Evolutionary conservation across 2,329 filamentous ascomycete species (phyloP), one percentile per base, ranked within the genome.

Genomic region (Fusarium caatingaense): DNA sequence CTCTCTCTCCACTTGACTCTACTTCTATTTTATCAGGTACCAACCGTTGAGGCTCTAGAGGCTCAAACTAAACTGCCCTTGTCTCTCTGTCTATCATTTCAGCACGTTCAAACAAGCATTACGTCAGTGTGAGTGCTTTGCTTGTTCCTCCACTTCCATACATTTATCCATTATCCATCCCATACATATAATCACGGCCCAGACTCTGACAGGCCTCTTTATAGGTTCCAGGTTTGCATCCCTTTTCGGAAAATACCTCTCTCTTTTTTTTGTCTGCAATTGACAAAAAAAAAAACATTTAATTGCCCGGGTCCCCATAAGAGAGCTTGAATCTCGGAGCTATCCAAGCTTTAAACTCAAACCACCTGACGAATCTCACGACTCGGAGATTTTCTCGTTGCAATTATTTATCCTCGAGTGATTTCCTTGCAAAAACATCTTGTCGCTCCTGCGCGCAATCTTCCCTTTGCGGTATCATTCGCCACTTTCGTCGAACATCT

Each of bases 321-420:
- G 45, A 42, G 45, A 30, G 34, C 40, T 49, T 25, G 25, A 72
- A 64, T 57, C 73, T 50, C 47, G 49, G 66, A 74, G 71, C 71
- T 72, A 67, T 71, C 72, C 67, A 75, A 75, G 71, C 71, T 74
- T 67, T 60, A 66, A 69, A 73, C 18, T 37, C 34, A 60, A 44
- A 61, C 59, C 72, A 72, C 64, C 72, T 68, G 67, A 75, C 57
- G 62, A 73, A 75, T 71, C 66, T 73, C 63, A 74, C 70, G 70
- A 69, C 72, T 64, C 62, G 68, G 67, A 74, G 56, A 74, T 70
- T 74, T 68, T 49, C 53, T 64, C 48, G 51, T 57, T 41, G 18
- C 37, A 66, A 60, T 60, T 30, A 40, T 12, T 61, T 28, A 27
- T 23, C 27, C 18, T 47, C 41, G 25, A 41, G 28, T 47, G 20